Evolutionary conservation across 495 filamentous ascomycete genomes (phyloP).

Genomic region (Jackrogersella minutella): DNA sequence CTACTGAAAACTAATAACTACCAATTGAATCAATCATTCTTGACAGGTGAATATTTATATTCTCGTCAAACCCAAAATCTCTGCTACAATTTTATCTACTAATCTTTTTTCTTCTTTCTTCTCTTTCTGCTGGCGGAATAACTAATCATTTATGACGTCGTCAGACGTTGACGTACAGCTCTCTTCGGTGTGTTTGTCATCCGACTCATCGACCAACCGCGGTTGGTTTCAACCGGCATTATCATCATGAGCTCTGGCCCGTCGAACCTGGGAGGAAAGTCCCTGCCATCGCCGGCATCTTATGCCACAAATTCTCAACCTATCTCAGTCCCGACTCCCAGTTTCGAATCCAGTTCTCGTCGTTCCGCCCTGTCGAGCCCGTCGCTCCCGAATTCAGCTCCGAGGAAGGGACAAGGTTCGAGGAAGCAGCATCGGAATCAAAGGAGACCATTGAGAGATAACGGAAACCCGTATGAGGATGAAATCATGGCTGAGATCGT

Average conservation of each 20-base stretch:
- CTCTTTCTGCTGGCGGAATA: slow-evolving; percentile 2
- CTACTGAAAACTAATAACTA: not conserved
- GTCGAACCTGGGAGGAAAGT: slow-evolving; percentile 53
- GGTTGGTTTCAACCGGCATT: slow-evolving; percentile 8
- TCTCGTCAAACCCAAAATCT: not conserved
- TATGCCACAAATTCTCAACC: slow-evolving; percentile 40
- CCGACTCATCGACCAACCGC: slow-evolving; percentile 22
- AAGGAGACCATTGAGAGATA: slow-evolving; percentile 51
- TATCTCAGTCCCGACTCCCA: slow-evolving; percentile 42
- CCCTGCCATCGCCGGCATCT: slow-evolving; percentile 47
- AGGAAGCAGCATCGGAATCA: slow-evolving; percentile 76
- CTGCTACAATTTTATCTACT: not conserved
- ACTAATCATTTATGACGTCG: slow-evolving; percentile 24
- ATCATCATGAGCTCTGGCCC: slow-evolving; percentile 56
- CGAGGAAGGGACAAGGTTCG: slow-evolving; percentile 76
- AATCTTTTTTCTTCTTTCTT: slow-evolving; percentile 16
- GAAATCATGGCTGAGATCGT: slow-evolving; percentile 83
- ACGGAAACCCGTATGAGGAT: slow-evolving; percentile 61
- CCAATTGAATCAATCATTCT: slow-evolving; percentile 16
- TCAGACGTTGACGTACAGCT: slow-evolving; percentile 17
- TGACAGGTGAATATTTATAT: slow-evolving; percentile 5
- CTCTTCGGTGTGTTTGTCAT: not conserved
- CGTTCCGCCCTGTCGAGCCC: slow-evolving; percentile 68
- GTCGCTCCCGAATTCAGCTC: slow-evolving; percentile 57
- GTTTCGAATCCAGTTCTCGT: slow-evolving; percentile 64